Base-by-base conservation (phyloP, 2,329 filamentous ascomycete genomes). In the Alternaria infectoria region DNA sequence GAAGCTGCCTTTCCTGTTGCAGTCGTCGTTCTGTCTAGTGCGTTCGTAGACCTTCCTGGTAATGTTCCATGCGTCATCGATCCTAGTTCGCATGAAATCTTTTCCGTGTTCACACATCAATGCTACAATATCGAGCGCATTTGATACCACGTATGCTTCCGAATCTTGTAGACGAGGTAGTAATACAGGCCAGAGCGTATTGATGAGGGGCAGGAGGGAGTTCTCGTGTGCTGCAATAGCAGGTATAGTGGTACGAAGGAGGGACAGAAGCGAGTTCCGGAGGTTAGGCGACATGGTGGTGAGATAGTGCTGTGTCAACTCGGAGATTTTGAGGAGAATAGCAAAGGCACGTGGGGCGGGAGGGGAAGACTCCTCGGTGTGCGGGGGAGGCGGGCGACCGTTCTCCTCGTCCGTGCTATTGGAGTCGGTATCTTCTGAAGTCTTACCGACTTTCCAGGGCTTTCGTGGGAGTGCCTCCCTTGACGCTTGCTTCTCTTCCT, bases 141-240 rank as follows among this genome's bases (percentile, higher is more conserved):
- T 88, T 9, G 91, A 86, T 3, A 87, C 86, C 10, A 97, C 87
- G 73, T 89, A 91, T 0, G 87, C 82, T 77, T 93, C 90, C 5
- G 81, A 68, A 67, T 93, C 91, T 68, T 89, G 87, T 6, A 93
- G 82, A 23, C 89, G 85, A n/a, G 85, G 84, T 2, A 90, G 82
- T 6, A 97, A 82, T 7, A 96, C 90, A 0, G 94, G 93, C 95
- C 95, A 99, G 8, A 98, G 84, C 4, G 91, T 90, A 79, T 98
- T 96, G 70, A 98, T 89, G 0, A 98, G 85, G 0, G 96, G 96
- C 2, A 99, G 82, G 76, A 97, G 97, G 0, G 89, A 88, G 65
- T 94, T 89, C 75, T 97, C 91, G 69, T 97, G 89, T 4, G 84
- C 85, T 0, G 91, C 87, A 4, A 99, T 86, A 1, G 91, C 86